A percentile compares a stretch with the other conserved stretches of the same genome.
Conservation (phyloP, 2,329 filamentous ascomycete species). For the Botryosphaeria agaves region DNA sequence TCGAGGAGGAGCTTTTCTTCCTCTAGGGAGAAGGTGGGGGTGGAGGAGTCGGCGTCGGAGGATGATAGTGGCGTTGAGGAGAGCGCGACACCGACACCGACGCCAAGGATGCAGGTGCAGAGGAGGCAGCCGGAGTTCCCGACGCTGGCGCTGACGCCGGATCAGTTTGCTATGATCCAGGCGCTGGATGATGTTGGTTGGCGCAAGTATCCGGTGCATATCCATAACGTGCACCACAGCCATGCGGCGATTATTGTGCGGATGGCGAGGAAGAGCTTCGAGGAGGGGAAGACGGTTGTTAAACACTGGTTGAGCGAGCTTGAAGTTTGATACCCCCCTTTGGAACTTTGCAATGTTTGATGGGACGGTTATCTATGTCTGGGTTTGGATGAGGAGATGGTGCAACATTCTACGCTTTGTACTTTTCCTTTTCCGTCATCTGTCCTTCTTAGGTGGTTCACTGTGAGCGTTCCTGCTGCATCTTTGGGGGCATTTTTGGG, state of each 20-base stretch:
- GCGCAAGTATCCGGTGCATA: slow-evolving; percentile 47
- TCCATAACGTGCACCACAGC: slow-evolving; percentile 60
- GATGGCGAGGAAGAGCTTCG: slow-evolving; percentile 43
- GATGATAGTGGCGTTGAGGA: not conserved
- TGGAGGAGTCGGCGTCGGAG: slow-evolving; percentile 13
- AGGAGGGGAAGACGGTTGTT: slow-evolving; percentile 62
- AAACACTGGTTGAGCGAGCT: slow-evolving; percentile 72
- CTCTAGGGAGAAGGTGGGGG: slow-evolving; percentile 3
- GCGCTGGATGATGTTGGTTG: slow-evolving; percentile 49
- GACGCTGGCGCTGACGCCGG: slow-evolving; percentile 58
- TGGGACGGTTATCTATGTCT: too few relatives aligned
- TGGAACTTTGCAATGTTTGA: too few relatives aligned
- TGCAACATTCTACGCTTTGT: too few relatives aligned
- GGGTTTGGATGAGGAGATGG: too few relatives aligned
- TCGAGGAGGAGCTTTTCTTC: slow-evolving; percentile 7
- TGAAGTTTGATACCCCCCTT: slow-evolving; percentile 38
- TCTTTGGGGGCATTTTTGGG: too few relatives aligned
- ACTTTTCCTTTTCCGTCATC: too few relatives aligned
- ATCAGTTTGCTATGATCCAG: slow-evolving; percentile 75
- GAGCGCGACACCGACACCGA: not conserved
- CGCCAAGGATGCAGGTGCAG: not conserved
- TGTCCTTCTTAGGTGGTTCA: too few relatives aligned
- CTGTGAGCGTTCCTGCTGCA: too few relatives aligned
- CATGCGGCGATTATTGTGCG: slow-evolving; percentile 82
- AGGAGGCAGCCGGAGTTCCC: slow-evolving; percentile 31